A percentile compares a stretch with the other conserved stretches of the same genome.
phyloP scores from a whole-genome alignment of 78 protist species.

The Salpingoeca rosetta region DNA sequence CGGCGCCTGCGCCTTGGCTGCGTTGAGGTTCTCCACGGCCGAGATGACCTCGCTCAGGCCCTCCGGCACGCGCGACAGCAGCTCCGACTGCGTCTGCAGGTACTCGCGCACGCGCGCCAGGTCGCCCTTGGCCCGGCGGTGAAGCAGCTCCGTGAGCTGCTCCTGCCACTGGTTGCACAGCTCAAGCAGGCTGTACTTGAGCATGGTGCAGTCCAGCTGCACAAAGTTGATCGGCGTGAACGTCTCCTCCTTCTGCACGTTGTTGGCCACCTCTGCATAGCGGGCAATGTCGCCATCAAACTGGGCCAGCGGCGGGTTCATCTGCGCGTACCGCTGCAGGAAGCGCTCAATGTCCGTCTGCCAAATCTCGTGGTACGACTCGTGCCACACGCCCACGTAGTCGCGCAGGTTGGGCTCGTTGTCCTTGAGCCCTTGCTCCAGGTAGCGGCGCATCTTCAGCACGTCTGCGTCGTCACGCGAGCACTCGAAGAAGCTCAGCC shows the following conservation, averaged over 20 bases:
- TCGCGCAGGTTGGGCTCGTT: background rate
- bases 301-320: slow-evolving; percentile 27
- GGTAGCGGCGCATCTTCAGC: background rate
- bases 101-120: slow-evolving; percentile 20
- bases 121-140: slow-evolving; percentile 26
- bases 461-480: slow-evolving; percentile 23
- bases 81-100: slow-evolving; percentile 4
- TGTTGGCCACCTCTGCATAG: slow-evolving; percentile 7
- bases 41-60: slow-evolving; percentile 42
- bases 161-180: slow-evolving; percentile 58
- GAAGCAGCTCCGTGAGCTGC: slow-evolving; percentile 35
- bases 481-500: slow-evolving; percentile 9
- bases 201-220: slow-evolving; percentile 41
- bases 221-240: slow-evolving; percentile 38
- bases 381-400: slow-evolving; percentile 32
- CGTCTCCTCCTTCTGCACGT: slow-evolving; percentile 24
- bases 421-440: background rate
- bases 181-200: slow-evolving; percentile 43
- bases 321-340: slow-evolving; percentile 43
- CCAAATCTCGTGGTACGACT: slow-evolving; percentile 52
- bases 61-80: slow-evolving; percentile 28
- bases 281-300: slow-evolving; percentile 51
- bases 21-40: background rate
- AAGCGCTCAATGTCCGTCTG: slow-evolving; percentile 45
- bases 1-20: background rate